Evolutionary conservation across 2,329 filamentous ascomycete genomes (phyloP).

Genomic region (Pyrenochaeta sp.): DNA sequence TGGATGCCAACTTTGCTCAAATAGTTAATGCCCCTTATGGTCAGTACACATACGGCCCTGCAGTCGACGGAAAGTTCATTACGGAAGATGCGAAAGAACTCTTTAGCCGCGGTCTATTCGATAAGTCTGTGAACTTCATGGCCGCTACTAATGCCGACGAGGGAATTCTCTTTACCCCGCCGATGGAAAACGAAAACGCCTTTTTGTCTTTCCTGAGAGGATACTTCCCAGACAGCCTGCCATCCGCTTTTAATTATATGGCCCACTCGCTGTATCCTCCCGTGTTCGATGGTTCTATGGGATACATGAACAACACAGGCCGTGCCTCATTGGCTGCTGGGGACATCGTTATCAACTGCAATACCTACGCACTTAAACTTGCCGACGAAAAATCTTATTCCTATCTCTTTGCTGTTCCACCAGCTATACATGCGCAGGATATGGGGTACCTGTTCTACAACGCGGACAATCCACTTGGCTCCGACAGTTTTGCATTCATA

Average conservation of each 20-base stretch:
- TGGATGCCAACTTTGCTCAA: slow-evolving; percentile 53
- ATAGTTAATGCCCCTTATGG: slow-evolving; percentile 51
- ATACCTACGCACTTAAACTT: slow-evolving; percentile 1
- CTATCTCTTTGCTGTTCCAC: slow-evolving; percentile 12
- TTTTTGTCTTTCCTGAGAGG: slow-evolving; percentile 20
- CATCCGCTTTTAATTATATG: slow-evolving; percentile 30
- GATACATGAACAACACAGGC: slow-evolving; percentile 1
- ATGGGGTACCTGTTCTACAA: slow-evolving; percentile 12
- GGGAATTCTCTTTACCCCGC: slow-evolving; percentile 13
- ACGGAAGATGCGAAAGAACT: slow-evolving; percentile 57
- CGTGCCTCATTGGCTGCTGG: neutral
- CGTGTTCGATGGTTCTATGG: slow-evolving; percentile 10
- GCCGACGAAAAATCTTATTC: slow-evolving; percentile 7
- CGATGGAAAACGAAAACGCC: too few species aligned
- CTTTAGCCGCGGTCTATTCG: slow-evolving; percentile 55
- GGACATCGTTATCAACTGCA: slow-evolving; percentile 7
- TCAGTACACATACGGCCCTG: slow-evolving; percentile 52
- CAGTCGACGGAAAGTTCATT: slow-evolving; percentile 60
- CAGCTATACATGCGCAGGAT: slow-evolving; percentile 13
- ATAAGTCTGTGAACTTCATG: slow-evolving; percentile 57
- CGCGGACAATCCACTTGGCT: too few species aligned
- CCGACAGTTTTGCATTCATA: too few species aligned
- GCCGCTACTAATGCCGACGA: slow-evolving; percentile 43
- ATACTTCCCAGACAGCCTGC: too few species aligned
- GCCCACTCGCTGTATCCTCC: slow-evolving; percentile 14